phyloP scores from a whole-genome alignment of 495 filamentous ascomycete genomes.

The Podospora comata region DNA sequence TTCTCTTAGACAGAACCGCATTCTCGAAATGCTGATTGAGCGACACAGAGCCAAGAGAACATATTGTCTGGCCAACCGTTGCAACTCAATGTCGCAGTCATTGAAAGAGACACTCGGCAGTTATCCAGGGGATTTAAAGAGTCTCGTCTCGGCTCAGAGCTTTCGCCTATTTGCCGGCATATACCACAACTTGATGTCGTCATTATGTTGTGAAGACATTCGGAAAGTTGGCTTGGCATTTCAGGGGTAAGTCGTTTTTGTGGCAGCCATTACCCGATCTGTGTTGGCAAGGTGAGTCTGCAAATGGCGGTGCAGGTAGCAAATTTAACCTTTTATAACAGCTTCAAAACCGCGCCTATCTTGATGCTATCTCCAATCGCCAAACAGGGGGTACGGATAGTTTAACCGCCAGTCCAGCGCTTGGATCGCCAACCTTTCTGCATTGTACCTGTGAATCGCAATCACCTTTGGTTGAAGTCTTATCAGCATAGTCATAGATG shows the following conservation, averaged over 20 bases:
- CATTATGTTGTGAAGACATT: not conserved
- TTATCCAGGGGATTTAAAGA: not conserved
- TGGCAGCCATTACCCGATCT: not conserved
- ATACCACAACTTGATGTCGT: not conserved
- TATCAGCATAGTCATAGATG: too few relatives aligned
- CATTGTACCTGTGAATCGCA: too few relatives aligned
- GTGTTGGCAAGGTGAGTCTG: too few relatives aligned
- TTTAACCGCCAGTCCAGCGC: too few relatives aligned
- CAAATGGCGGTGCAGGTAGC: too few relatives aligned
- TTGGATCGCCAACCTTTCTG: too few relatives aligned
- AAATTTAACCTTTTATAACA: too few relatives aligned
- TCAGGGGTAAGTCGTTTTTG: not conserved
- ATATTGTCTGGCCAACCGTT: not conserved
- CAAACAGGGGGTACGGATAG: too few relatives aligned
- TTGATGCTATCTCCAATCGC: too few relatives aligned
- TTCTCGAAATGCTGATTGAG: not conserved
- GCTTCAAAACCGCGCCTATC: too few relatives aligned
- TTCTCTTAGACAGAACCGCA: not conserved
- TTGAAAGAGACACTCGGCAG: not conserved
- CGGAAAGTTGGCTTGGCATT: not conserved
- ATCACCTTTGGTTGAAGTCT: too few relatives aligned
- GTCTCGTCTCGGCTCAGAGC: not conserved
- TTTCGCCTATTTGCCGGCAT: slow-evolving; percentile 5
- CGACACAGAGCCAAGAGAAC: not conserved
- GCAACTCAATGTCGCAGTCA: not conserved